phyloP scores from a whole-genome alignment of 75 land plant genomes.

The Cunninghamia lanceolata region DNA sequence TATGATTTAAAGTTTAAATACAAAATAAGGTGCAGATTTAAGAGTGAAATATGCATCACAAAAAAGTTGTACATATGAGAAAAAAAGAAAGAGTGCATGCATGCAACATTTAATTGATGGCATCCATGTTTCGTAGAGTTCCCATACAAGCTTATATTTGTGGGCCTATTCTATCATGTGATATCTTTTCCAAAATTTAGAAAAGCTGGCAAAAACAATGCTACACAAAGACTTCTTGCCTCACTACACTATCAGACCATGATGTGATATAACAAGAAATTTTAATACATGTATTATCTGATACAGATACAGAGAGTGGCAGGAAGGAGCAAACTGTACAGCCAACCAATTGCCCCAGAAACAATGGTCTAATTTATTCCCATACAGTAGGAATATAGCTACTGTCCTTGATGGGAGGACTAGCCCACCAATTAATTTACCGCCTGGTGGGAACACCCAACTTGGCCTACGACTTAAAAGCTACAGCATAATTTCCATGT shows the following conservation, averaged over 20 bases:
- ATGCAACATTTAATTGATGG: neutral
- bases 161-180: neutral
- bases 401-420: too few relatives aligned
- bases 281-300: neutral
- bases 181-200: neutral
- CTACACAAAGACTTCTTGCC: neutral
- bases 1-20: neutral
- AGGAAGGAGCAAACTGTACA: neutral
- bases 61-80: too few relatives aligned
- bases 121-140: neutral
- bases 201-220: neutral
- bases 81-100: neutral
- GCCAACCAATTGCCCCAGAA: too few relatives aligned
- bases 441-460: too few relatives aligned
- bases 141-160: neutral
- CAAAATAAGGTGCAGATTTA: neutral
- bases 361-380: too few relatives aligned
- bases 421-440: too few relatives aligned
- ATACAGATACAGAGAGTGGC: neutral
- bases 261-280: neutral
- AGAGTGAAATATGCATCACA: too few relatives aligned
- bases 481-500: too few relatives aligned
- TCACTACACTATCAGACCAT: neutral
- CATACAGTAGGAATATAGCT: too few relatives aligned
- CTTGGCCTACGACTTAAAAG: too few relatives aligned